Conservation (phyloP, 192 early-diverging fungal genomes). For the Backusella macrospora region DNA sequence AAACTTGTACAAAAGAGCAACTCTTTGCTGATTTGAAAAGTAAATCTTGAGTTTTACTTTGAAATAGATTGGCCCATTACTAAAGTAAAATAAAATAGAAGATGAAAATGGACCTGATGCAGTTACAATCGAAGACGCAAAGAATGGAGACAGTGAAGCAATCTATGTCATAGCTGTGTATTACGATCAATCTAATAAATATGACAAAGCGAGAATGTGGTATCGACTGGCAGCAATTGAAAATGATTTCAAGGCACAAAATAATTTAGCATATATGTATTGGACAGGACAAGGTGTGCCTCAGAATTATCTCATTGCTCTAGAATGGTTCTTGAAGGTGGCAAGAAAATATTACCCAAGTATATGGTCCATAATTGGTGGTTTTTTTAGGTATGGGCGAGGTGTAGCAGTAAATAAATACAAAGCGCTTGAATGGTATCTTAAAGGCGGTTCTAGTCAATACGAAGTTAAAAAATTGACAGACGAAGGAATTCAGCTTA, state of each 20-base stretch:
- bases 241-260: not conserved
- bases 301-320: not conserved
- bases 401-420: not conserved
- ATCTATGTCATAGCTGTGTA: not conserved
- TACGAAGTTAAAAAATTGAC: not conserved
- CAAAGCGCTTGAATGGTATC: not conserved
- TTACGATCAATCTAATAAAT: not conserved
- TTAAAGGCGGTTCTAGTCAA: not conserved
- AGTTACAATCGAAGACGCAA: not conserved
- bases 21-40: too few species aligned
- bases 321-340: not conserved
- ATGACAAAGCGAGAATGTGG: not conserved
- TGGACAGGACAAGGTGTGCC: not conserved
- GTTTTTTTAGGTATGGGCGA: not conserved
- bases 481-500: not conserved
- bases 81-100: not conserved
- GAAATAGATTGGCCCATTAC: too few species aligned
- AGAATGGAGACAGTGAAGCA: not conserved
- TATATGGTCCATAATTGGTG: not conserved
- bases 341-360: not conserved
- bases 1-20: too few species aligned
- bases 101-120: not conserved
- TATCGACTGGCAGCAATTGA: not conserved
- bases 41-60: too few species aligned
- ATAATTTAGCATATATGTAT: not conserved